Base-by-base conservation (phyloP, 441 rosid species). In the Capsella rubella region DNA sequence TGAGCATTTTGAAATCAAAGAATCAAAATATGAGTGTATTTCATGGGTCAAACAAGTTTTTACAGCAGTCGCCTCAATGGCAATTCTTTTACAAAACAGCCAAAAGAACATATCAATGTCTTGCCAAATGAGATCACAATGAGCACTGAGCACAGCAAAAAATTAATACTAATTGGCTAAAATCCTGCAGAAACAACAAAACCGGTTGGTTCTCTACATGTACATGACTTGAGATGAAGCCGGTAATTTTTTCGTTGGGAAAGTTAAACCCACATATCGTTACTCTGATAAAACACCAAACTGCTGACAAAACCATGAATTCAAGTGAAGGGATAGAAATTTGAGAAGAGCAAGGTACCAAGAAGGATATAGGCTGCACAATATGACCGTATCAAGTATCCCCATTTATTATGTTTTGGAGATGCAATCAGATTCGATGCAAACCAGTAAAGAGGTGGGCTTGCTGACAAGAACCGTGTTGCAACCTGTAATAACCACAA, bases 301-400 rank as follows among this genome's bases (percentile, higher is more conserved):
- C 63, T 8, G 56, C 50, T n/a, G 69, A 60, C 42, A 68, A 25
- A 60, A 27, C 46, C 54, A 28, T 35, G 3, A 4, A 12, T 29
- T 89, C 87, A 91, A 65, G 99, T 95, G 81, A 90, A 92, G 16
- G 97, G 99, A 64, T 92, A 90, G 84, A 95, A 90, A 83, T 90
- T 95, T 13, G 99, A 79, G 80, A 95, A 92, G 68, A 92, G 95
- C 73, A 92, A 68, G 79, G 92, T 81, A 54, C 98, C 99, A 2
- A 95, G 89, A 67, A 95, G 96, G 76, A 88, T 84, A 74, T 86
- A 90, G 40, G 95, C 91, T 14, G 68, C 78, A 73, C 82, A 88
- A 55, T 90, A 92, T 42, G 84, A 80, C 93, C 95, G 84, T 50
- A 89, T 87, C 77, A 87, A 43, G 78, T 89, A 84, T 11, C 84